phyloP scores from a whole-genome alignment of 768 basidiomycete species.

The Mycena rebaudengoi region DNA sequence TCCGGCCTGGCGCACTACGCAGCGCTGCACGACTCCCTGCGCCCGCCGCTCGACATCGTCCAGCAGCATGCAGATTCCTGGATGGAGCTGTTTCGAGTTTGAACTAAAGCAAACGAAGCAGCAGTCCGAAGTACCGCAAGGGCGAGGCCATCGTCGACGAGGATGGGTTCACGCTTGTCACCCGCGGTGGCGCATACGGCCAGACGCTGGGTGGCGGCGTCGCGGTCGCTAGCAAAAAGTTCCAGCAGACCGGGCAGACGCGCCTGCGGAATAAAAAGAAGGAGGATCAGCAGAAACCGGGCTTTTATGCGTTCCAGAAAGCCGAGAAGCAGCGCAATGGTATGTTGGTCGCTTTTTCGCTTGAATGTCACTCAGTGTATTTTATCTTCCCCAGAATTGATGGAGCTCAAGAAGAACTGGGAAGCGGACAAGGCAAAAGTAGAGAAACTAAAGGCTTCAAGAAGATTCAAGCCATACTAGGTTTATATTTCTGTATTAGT shows the following conservation, averaged over 20 bases:
- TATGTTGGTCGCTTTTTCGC: slow-evolving; percentile 41
- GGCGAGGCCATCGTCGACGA: slow-evolving; percentile 93
- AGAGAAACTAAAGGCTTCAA: slow-evolving; percentile 79
- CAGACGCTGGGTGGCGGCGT: slow-evolving; percentile 86
- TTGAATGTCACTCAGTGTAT: slow-evolving; percentile 1
- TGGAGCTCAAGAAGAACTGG: slow-evolving; percentile 82
- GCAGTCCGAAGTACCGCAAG: slow-evolving; percentile 73
- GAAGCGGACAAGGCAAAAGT: slow-evolving; percentile 90
- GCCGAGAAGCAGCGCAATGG: slow-evolving; percentile 89
- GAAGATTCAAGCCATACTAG: slow-evolving; percentile 89
- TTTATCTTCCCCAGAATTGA: slow-evolving; percentile 60
- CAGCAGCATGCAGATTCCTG: slow-evolving; percentile 83
- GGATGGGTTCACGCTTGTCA: slow-evolving; percentile 94
- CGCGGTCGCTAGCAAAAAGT: slow-evolving; percentile 67
- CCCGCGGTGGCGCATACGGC: slow-evolving; percentile 91
- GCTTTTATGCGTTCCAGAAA: slow-evolving; percentile 92
- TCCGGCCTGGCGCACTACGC: slow-evolving; percentile 79
- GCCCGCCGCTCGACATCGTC: slow-evolving; percentile 79
- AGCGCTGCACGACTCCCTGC: slow-evolving; percentile 66
- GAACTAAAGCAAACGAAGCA: slow-evolving; percentile 68
- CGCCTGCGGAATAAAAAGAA: slow-evolving; percentile 58
- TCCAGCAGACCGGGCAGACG: slow-evolving; percentile 71
- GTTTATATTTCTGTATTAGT: background rate
- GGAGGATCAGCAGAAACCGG: slow-evolving; percentile 72
- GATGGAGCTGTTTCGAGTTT: slow-evolving; percentile 81